Conservation (phyloP, 2,329 filamentous ascomycete genomes). For the Leptographium galeiforme region DNA sequence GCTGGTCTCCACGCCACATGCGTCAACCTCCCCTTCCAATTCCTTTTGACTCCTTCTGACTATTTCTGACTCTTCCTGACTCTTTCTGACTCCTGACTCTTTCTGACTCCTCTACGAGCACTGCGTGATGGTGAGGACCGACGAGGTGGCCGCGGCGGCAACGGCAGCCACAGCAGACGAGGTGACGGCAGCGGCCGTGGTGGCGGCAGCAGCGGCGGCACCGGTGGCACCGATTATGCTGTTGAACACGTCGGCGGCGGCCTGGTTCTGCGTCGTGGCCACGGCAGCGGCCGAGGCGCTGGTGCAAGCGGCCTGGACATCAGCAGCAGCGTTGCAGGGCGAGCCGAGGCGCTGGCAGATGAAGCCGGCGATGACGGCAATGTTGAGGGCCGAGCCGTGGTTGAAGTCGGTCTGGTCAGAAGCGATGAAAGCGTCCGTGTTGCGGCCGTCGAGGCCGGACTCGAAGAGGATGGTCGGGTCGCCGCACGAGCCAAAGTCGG, state of each 20-base stretch:
- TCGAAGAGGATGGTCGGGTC: constrained; percentile 29
- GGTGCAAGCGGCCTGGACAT: constrained; percentile 14
- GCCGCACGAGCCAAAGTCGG: constrained; percentile 26
- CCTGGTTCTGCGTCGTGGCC: constrained; percentile 17
- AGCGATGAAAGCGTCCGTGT: constrained; percentile 27
- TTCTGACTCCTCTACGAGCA: constrained; percentile 7
- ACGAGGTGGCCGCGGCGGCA: constrained; percentile 5
- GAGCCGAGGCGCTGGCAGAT: constrained; percentile 29
- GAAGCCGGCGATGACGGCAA: constrained; percentile 32
- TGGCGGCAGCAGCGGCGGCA: constrained; percentile 9
- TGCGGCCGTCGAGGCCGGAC: constrained; percentile 28
- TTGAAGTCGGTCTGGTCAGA: constrained; percentile 26
- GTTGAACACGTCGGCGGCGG: constrained; percentile 21
- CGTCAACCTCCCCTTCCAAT: no score
- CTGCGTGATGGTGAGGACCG: constrained; percentile 13
- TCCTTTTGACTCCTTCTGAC: no score
- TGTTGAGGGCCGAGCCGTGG: constrained; percentile 32
- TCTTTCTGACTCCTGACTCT: no score
- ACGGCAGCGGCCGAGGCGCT: constrained; percentile 16
- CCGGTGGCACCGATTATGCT: constrained; percentile 12
- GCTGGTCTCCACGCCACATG: no score
- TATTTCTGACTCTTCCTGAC: no score
- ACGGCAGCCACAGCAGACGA: constrained; percentile 2
- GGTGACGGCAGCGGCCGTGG: constrained; percentile 1
- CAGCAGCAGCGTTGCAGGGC: constrained; percentile 19